Conservation (phyloP, 768 basidiomycete genomes). For the Collybiopsis luxurians region DNA sequence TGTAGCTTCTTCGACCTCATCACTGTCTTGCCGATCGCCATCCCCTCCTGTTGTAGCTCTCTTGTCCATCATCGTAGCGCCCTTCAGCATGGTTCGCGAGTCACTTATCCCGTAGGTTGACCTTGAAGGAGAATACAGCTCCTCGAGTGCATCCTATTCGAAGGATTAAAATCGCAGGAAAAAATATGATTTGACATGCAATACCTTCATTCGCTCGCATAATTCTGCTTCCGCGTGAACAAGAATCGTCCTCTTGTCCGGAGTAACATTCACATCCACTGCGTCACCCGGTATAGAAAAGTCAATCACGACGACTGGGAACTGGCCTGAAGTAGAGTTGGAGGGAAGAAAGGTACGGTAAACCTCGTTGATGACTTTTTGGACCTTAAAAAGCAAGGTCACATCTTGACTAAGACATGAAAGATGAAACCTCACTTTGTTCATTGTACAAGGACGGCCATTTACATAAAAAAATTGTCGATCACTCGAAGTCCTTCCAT, state of each 20-base stretch:
- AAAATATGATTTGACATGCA: conserved; percentile 5
- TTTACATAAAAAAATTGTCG: conserved; percentile 94
- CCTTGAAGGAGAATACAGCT: conserved; percentile 63
- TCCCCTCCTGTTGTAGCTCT: background rate
- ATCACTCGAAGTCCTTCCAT: conserved; percentile 74
- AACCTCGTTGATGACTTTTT: conserved; percentile 90
- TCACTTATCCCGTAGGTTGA: conserved; percentile 65
- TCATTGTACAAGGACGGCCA: conserved; percentile 79
- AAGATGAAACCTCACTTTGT: conserved; percentile 47
- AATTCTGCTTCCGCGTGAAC: conserved; percentile 84
- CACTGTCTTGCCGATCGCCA: background rate
- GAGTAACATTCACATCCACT: conserved; percentile 88
- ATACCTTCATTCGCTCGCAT: conserved; percentile 74
- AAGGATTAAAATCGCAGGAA: background rate
- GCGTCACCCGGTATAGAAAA: conserved; percentile 58
- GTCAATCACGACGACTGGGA: conserved; percentile 82
- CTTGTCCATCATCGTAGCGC: background rate
- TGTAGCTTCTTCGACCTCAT: background rate
- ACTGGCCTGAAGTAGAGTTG: conserved; percentile 53
- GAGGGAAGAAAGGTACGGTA: conserved; percentile 75
- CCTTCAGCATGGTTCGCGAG: background rate
- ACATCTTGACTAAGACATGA: background rate
- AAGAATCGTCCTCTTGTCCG: conserved; percentile 95
- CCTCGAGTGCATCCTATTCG: conserved; percentile 61
- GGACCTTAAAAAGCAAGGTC: conserved; percentile 49